A percentile compares a stretch with the other conserved stretches of the same genome.
Conservation (phyloP, 2,329 filamentous ascomycete species). For the Alternaria metachromatica region DNA sequence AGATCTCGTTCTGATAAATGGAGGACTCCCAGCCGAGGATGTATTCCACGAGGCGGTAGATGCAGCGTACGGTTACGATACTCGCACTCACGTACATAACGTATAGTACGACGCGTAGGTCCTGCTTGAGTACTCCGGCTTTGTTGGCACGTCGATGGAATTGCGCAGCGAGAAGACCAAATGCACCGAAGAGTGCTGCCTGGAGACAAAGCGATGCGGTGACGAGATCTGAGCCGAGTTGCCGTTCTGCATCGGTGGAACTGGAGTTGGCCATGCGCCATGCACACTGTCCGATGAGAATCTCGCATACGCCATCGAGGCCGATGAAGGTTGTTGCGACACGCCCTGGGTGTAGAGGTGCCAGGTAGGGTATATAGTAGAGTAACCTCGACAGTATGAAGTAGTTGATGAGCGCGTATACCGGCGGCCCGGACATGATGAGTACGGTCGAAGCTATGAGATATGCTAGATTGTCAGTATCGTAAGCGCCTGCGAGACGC, state of each 20-base stretch:
- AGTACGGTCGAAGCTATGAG: slow-evolving; percentile 52
- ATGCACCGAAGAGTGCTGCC: slow-evolving; percentile 58
- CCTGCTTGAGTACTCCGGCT: slow-evolving; percentile 50
- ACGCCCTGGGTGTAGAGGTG: slow-evolving; percentile 64
- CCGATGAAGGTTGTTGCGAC: slow-evolving; percentile 66
- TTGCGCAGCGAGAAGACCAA: slow-evolving; percentile 54
- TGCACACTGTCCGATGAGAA: slow-evolving; percentile 61
- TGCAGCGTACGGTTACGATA: slow-evolving; percentile 57
- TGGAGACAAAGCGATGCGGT: slow-evolving; percentile 60
- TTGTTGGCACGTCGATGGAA: slow-evolving; percentile 56
- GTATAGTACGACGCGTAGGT: slow-evolving; percentile 53
- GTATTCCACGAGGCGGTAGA: slow-evolving; percentile 62
- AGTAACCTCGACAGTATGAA: slow-evolving; percentile 66
- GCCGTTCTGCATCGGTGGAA: slow-evolving; percentile 45
- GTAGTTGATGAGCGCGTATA: slow-evolving; percentile 68
- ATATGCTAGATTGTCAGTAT: slow-evolving; percentile 54
- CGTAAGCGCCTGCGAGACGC: slow-evolving; percentile 60
- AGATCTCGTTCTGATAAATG: slow-evolving; percentile 56
- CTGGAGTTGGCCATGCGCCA: slow-evolving; percentile 52
- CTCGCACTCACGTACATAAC: slow-evolving; percentile 58
- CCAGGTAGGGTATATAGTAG: slow-evolving; percentile 66
- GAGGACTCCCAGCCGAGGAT: slow-evolving; percentile 48
- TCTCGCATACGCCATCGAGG: slow-evolving; percentile 59
- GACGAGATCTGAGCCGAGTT: slow-evolving; percentile 55
- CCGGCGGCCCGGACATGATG: slow-evolving; percentile 55